Evolutionary conservation across 768 basidiomycete genomes (phyloP), one percentile per base, ranked within the genome.

Genomic region (Termitomyces titanicus): DNA sequence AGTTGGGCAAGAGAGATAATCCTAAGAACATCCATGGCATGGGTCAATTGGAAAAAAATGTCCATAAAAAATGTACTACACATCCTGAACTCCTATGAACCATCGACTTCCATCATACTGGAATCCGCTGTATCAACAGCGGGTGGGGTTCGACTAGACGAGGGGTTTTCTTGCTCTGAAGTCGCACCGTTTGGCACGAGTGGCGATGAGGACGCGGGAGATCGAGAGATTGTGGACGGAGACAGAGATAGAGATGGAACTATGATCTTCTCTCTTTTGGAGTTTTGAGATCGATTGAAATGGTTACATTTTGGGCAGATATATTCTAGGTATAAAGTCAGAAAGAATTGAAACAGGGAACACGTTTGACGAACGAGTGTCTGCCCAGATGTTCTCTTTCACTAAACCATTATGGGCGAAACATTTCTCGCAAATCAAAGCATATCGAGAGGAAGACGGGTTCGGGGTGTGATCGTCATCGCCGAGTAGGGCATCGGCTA

Each of bases 381-480:
- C 85, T 57, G 88, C 86, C 83, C 88, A 94, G 67, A 86, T 77
- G 43, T 77, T 83, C 66, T 92, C 92, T 63, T 87, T 86, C 10
- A 92, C 89, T 2, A 97, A 77, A 3, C 94, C 94, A 57, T 96
- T 96, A 66, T 95, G 94, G 20, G 83, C 72, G 64, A 89, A 95
- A 65, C 94, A 96, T 58, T 83, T 85, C 61, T 86, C 84, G 70
- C 94, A 96, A 45, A 96, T 94, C 47, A 95, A 79, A 2, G 94
- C 94, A 62, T 92, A 96, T 53, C 80, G 79, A 33, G 65, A 82
- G 67, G 67, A 76, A 63, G 63, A 80, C 57, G 80, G 72, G 27
- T 71, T 73, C 22, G 68, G 59, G 4, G 58, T 58, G 31, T 68
- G 63, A 53, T 89, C 87, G 46, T 89, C 89, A 49, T 92, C 91